Evolutionary conservation across 2,329 filamentous ascomycete species (phyloP), one percentile per base, ranked within the genome.

Genomic region (Neopestalotiopsis sp.): DNA sequence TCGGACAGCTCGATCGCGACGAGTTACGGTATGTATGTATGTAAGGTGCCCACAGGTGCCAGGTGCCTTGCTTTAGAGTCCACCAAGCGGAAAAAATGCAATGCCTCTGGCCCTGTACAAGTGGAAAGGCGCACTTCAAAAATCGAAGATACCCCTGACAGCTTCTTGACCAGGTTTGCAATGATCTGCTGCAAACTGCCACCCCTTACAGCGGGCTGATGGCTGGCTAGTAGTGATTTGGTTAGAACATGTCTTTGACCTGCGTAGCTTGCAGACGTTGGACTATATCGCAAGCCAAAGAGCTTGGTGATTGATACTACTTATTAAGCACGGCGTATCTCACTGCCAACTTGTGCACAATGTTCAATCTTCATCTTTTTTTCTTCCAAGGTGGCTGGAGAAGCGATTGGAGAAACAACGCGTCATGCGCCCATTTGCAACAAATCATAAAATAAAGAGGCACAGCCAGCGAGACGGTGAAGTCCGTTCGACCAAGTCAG

Each of bases 381-480:
- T 24, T 3, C 24, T 59, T 59, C 24, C 30, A 10, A 59, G 24
- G 57, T 59, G 57, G 57, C 57, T 59, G 57, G 57, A 32, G 17
- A 32, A 5, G 6, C 13, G 30, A 9, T 17, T 28, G 10, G 57
- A 59, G 30, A 58, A 12, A 34, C 59, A 61, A 61, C 59, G 32
- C 59, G 59, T 61, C 59, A 61, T 61, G 30, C n/a, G 59, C 59
- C 32, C 10, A 30, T 32, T 30, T 59, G 4, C 57, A 28, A 28
- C 7, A 56, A n/a, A 13, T 10, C 6, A 38, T 6, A 38, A 38
- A 38, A 38, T 7, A 40, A 34, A 61, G 59, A 61, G 59, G 30
- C 59, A 61, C 59, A 61, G 59, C n/a, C 59, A 61, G 59, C n/a
- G 17, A 61, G 40, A 61, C 59, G 59, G 59, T 61, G 59, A 61